Percentiles rank a stretch among this genome's conserved stretches.
Conservation (phyloP, 495 filamentous ascomycete genomes). For the Physcia stellaris region DNA sequence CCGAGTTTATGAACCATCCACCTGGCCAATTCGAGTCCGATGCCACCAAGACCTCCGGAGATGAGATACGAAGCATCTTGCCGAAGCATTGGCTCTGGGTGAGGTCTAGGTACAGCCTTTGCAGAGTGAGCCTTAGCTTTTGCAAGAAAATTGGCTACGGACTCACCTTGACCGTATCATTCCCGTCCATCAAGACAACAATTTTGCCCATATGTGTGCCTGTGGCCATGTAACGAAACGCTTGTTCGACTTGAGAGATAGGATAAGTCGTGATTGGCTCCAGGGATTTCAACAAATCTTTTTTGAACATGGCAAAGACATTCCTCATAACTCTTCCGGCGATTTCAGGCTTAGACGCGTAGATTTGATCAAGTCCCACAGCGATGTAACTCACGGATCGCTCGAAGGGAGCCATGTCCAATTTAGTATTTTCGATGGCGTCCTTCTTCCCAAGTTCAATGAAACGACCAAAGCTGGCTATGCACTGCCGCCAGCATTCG, state of each 20-base stretch:
- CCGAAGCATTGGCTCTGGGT: slow-evolving; percentile 5
- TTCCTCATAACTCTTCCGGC: no score
- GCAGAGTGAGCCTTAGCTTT: neutral
- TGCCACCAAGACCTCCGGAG: slow-evolving; percentile 21
- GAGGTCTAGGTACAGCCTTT: slow-evolving; percentile 1
- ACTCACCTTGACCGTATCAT: slow-evolving; percentile 9
- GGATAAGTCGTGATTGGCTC: no score
- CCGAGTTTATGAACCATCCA: no score
- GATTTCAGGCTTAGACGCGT: slow-evolving; percentile 21
- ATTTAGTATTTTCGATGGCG: slow-evolving; percentile 19
- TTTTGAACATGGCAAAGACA: no score
- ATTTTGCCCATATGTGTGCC: slow-evolving; percentile 11
- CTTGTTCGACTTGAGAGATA: no score
- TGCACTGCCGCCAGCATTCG: slow-evolving; percentile 15
- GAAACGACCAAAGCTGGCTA: slow-evolving; percentile 31
- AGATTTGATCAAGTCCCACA: slow-evolving; percentile 30
- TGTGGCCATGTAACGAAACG: no score
- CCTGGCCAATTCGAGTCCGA: slow-evolving; percentile 12
- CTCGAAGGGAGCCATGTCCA: slow-evolving; percentile 6
- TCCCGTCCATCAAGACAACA: slow-evolving; percentile 6
- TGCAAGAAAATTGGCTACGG: no score
- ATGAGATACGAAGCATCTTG: slow-evolving; percentile 21
- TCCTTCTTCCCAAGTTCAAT: slow-evolving; percentile 32
- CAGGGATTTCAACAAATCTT: no score
- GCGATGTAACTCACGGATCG: slow-evolving; percentile 22